phyloP scores from a whole-genome alignment of 2,329 filamentous ascomycete genomes.

The Pseudogymnoascus destructans region DNA sequence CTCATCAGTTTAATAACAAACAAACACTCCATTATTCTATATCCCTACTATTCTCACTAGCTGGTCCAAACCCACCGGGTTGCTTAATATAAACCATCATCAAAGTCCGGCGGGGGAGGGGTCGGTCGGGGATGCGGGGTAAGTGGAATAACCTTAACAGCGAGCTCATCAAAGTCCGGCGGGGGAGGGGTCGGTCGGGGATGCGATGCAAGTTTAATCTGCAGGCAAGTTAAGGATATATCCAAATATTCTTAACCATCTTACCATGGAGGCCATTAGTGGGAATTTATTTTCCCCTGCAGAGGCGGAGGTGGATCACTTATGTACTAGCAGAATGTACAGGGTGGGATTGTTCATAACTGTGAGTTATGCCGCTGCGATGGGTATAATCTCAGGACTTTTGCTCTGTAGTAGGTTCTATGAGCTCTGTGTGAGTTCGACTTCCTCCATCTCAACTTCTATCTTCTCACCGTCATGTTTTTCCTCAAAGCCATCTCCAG shows the following conservation, averaged over 20 bases:
- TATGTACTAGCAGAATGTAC: neutral
- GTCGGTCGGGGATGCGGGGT: neutral
- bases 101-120: neutral
- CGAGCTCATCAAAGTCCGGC: neutral
- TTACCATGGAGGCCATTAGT: neutral
- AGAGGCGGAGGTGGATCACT: neutral
- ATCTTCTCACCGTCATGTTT: neutral
- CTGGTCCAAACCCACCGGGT: neutral
- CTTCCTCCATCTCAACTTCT: neutral
- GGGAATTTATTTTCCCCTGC: neutral
- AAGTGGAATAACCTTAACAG: neutral
- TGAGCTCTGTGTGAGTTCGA: neutral
- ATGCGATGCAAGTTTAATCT: neutral
- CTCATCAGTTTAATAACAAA: neutral
- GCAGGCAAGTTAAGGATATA: neutral
- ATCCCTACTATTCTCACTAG: neutral
- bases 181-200: neutral
- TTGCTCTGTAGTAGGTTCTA: neutral
- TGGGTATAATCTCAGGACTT: neutral
- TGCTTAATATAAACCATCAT: neutral
- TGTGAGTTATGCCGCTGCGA: neutral
- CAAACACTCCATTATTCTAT: neutral
- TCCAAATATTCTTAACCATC: neutral
- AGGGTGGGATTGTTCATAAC: neutral
- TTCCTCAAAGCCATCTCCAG: neutral